A percentile compares a stretch with the other conserved stretches of the same genome.
Evolutionary conservation across 768 basidiomycete genomes (phyloP).

Genomic region (Leccinum aurantiacum): DNA sequence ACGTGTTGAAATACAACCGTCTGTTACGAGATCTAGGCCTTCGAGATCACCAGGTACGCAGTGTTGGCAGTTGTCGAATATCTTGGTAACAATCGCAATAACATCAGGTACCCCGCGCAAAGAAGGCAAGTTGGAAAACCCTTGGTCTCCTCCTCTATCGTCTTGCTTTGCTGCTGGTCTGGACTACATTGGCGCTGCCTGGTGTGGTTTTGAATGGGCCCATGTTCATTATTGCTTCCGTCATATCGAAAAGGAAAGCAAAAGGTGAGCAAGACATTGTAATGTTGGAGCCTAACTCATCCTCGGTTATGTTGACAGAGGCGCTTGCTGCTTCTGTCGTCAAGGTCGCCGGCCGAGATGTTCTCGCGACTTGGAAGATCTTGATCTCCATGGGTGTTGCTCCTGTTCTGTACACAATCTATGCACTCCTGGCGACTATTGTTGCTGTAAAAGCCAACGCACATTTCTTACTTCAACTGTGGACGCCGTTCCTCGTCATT

Average conservation of each 20-base stretch:
- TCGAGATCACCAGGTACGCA: slow-evolving; percentile 83
- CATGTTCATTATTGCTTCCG: slow-evolving; percentile 86
- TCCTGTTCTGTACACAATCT: slow-evolving; percentile 81
- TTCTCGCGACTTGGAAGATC: slow-evolving; percentile 97
- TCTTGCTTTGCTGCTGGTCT: slow-evolving; percentile 68
- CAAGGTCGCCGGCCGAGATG: slow-evolving; percentile 94
- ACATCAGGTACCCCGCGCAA: slow-evolving; percentile 78
- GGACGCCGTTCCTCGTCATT: slow-evolving; percentile 77
- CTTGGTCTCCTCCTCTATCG: slow-evolving; percentile 83
- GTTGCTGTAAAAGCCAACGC: slow-evolving; percentile 67
- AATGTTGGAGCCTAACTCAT: slow-evolving; percentile 1
- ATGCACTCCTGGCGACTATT: slow-evolving; percentile 75
- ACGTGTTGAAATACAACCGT: slow-evolving; percentile 90
- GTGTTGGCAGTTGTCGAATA: neutral
- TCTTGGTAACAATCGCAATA: neutral
- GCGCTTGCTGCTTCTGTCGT: slow-evolving; percentile 94
- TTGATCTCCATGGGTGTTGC: slow-evolving; percentile 90
- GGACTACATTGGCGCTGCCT: slow-evolving; percentile 84
- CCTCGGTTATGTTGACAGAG: slow-evolving; percentile 47
- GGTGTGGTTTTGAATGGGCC: slow-evolving; percentile 91
- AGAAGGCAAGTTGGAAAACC: slow-evolving; percentile 84
- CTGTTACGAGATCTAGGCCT: slow-evolving; percentile 85
- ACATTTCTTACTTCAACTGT: slow-evolving; percentile 61
- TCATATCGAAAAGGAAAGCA: slow-evolving; percentile 86
- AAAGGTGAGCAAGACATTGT: slow-evolving; percentile 53